Base-by-base conservation (phyloP, 352 stramenopile species). In the Phytophthora pluvialis region DNA sequence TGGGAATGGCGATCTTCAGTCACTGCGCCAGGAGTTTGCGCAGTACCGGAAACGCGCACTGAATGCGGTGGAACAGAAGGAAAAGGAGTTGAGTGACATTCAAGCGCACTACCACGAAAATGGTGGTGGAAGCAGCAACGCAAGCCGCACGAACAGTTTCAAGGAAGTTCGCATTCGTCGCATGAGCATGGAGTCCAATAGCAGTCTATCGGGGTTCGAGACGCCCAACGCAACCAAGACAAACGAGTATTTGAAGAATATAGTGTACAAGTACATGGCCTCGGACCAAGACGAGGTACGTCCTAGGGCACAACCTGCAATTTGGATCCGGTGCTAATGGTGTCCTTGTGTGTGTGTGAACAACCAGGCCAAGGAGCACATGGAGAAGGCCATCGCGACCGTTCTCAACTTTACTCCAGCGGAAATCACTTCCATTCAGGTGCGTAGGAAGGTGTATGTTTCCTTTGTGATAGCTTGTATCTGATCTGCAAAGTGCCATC, bases 191-290 rank as follows among this genome's bases (percentile, higher is more conserved):
- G 80, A 85, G 55, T 91, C 82, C n/a, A 89, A 81, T 67, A 92
- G 77, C 72, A 93, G 83, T 35, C 55, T 95, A 21, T 88, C 80
- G 11, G 87, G 85, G 7, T 89, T 95, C 50, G 87, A 95, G 38
- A 84, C 84, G n/a, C 86, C 86, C 8, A 81, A 91, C 35, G 74
- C 86, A 29, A 92, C 78, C 56, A 91, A 86, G 28, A 94, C 82
- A 48, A 94, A 93, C 71, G 88, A 96, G 72, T 96, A 96, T 72
- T 63, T 96, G 64, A 94, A 94, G 73, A 96, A 96, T 66, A 96
- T 96, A 59, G 84, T 96, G 70, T 91, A 91, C 78, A 94, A 94
- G 75, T 96, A 96, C 81, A 94, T 96, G 88, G 89, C 77, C 43
- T 89, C 83, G n/a, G 85, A 92, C 45, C 85, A 91, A 64, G 78